phyloP scores from a whole-genome alignment of 2,329 filamentous ascomycete genomes.

The Alternaria tenuissima region DNA sequence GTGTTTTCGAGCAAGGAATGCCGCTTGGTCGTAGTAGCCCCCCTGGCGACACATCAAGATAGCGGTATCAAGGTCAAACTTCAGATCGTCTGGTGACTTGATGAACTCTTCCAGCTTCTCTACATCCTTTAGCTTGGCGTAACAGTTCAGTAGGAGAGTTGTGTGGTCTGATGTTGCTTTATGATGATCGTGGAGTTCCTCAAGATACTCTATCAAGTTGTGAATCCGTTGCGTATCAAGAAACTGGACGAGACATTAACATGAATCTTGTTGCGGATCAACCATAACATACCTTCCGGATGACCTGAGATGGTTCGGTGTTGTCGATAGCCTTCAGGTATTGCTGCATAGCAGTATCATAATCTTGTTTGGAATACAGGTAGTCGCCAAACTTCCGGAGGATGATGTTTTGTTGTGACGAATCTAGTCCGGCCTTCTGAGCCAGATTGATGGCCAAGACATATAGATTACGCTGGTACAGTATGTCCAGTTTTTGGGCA shows the following conservation, averaged over 20 bases:
- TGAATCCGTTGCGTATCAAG: slow-evolving; percentile 97
- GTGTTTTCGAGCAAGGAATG: slow-evolving; percentile 92
- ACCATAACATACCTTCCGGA: slow-evolving; percentile 72
- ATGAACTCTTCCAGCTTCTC: slow-evolving; percentile 97
- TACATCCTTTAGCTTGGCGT: slow-evolving; percentile 96
- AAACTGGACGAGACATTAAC: slow-evolving; percentile 64
- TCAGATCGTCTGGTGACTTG: slow-evolving; percentile 90
- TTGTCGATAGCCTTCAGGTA: slow-evolving; percentile 96
- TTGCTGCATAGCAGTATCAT: slow-evolving; percentile 98
- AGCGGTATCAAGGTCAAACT: slow-evolving; percentile 95
- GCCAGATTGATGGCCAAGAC: slow-evolving; percentile 91
- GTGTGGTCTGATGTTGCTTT: slow-evolving; percentile 96
- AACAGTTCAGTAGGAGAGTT: slow-evolving; percentile 92
- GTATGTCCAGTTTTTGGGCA: slow-evolving; percentile 87
- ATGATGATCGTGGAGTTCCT: slow-evolving; percentile 93
- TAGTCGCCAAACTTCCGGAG: slow-evolving; percentile 94
- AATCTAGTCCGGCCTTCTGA: slow-evolving; percentile 83
- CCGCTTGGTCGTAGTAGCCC: slow-evolving; percentile 95
- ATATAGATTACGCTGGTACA: slow-evolving; percentile 94
- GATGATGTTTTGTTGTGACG: slow-evolving; percentile 85
- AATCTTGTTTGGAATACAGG: slow-evolving; percentile 93
- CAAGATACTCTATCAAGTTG: slow-evolving; percentile 95
- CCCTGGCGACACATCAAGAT: slow-evolving; percentile 98
- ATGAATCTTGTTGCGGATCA: neutral
- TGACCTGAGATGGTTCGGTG: slow-evolving; percentile 95